Evolutionary conservation across 495 filamentous ascomycete genomes (phyloP).

Genomic region (Xeromyces bisporus): DNA sequence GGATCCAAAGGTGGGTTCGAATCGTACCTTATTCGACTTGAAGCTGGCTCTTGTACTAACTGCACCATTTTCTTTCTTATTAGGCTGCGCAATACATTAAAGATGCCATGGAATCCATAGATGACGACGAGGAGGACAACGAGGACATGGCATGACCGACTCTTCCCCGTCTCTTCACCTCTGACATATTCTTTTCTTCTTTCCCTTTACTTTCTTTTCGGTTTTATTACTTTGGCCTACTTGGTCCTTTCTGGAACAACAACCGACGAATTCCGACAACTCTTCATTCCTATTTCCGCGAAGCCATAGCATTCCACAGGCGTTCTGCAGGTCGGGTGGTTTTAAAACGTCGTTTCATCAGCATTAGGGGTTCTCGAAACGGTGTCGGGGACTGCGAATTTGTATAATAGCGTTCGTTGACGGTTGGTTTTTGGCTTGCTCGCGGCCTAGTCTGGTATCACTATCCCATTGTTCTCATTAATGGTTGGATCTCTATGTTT

Average conservation of each 20-base stretch:
- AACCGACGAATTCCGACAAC: background rate
- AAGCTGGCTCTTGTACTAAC: conserved; percentile 11
- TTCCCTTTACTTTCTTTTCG: conserved; percentile 1
- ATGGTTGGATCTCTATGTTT: conserved; percentile 4
- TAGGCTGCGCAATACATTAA: conserved; percentile 86
- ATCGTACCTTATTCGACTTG: too few species aligned
- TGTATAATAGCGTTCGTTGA: conserved; percentile 28
- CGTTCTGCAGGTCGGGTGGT: conserved; percentile 18
- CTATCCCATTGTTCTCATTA: background rate
- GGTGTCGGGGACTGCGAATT: conserved; percentile 7
- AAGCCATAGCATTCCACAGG: conserved; percentile 22
- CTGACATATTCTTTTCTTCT: conserved; percentile 2
- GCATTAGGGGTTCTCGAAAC: conserved; percentile 11
- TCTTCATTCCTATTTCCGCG: conserved; percentile 3
- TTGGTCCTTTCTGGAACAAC: background rate
- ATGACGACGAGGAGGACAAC: conserved; percentile 69
- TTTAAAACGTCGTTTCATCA: conserved; percentile 11
- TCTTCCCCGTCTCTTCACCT: conserved; percentile 2
- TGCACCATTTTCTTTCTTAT: conserved; percentile 1
- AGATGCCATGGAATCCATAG: conserved; percentile 74
- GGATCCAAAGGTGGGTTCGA: conserved; percentile 85
- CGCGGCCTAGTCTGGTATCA: background rate
- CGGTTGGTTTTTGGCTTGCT: conserved; percentile 1
- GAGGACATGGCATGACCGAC: conserved; percentile 32
- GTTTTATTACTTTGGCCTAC: conserved; percentile 1